Evolutionary conservation across 306 rosid species (phyloP).

Genomic region (Glycyrrhiza uralensis): DNA sequence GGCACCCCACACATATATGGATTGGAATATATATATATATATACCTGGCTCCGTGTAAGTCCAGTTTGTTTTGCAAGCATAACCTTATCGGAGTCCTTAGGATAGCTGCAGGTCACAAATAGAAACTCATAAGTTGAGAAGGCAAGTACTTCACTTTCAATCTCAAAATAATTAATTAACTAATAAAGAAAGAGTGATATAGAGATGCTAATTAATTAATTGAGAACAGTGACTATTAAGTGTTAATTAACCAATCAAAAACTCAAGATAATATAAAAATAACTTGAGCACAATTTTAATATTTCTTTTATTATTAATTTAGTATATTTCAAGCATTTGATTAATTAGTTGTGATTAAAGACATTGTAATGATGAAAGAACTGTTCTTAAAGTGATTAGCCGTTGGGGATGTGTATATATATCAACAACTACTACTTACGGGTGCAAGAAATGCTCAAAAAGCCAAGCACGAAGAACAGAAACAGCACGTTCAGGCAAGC

Average conservation of each 20-base stretch:
- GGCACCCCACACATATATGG: background rate
- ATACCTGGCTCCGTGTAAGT: constrained; percentile 86
- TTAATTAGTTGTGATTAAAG: too few species aligned
- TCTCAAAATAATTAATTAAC: background rate
- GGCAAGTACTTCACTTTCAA: background rate
- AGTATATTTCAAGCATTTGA: too few species aligned
- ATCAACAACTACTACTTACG: constrained; percentile 47
- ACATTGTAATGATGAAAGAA: too few species aligned
- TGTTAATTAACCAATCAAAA: too few species aligned
- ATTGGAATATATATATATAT: background rate
- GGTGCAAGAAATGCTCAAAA: constrained; percentile 85
- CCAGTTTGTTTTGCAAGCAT: constrained; percentile 92
- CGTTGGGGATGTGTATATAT: background rate
- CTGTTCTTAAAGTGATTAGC: too few species aligned
- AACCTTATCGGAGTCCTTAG: constrained; percentile 72
- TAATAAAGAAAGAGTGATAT: background rate
- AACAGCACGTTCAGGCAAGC: constrained; percentile 85
- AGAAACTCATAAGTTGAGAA: background rate
- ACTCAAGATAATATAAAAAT: too few species aligned
- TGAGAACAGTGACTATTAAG: too few species aligned
- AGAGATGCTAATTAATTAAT: background rate
- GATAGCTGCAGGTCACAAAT: constrained; percentile 51
- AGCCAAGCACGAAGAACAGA: constrained; percentile 93
- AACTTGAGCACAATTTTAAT: too few species aligned
- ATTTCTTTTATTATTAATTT: too few species aligned